Percentiles rank a stretch among this genome's conserved stretches.
phyloP scores from a whole-genome alignment of 192 early-diverging fungal genomes.

The Mortierella claussenii region DNA sequence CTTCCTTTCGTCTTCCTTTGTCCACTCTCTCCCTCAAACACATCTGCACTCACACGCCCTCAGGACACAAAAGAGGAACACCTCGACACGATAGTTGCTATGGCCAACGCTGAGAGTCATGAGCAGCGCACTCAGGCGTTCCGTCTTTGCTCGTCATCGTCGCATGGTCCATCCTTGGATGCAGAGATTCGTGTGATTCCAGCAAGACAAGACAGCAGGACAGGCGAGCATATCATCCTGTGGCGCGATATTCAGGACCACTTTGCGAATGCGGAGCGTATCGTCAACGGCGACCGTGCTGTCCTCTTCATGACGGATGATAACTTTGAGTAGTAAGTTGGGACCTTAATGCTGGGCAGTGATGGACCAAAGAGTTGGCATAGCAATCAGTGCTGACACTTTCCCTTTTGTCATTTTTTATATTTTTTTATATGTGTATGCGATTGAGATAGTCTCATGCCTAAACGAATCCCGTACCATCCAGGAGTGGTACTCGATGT shows the following conservation, averaged over 20 bases:
- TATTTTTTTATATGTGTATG: no score
- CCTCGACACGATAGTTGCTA: not conserved
- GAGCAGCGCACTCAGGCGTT: not conserved
- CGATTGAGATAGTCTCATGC: not conserved
- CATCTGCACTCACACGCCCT: not conserved
- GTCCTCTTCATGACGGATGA: conserved; percentile 4
- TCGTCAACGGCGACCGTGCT: not conserved
- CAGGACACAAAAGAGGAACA: not conserved
- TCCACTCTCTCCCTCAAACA: not conserved
- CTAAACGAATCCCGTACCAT: not conserved
- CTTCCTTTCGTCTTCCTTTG: not conserved
- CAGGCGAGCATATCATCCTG: conserved; percentile 4
- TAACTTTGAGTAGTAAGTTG: conserved; percentile 5
- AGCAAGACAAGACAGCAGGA: not conserved
- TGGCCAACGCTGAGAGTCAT: not conserved
- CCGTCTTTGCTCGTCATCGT: not conserved
- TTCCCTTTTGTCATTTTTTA: no score
- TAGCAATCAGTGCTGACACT: not conserved
- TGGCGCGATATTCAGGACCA: conserved; percentile 12
- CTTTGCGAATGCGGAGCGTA: not conserved
- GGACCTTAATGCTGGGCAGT: no score
- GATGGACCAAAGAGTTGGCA: not conserved
- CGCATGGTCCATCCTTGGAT: not conserved
- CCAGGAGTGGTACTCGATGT: not conserved
- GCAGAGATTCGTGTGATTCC: not conserved